A percentile compares a stretch with the other conserved stretches of the same genome.
These are phyloP conservation scores for Sporobolomyces phaffii DNA, from an alignment of 768 basidiomycete species.

Conservation along the genomic window DNA sequence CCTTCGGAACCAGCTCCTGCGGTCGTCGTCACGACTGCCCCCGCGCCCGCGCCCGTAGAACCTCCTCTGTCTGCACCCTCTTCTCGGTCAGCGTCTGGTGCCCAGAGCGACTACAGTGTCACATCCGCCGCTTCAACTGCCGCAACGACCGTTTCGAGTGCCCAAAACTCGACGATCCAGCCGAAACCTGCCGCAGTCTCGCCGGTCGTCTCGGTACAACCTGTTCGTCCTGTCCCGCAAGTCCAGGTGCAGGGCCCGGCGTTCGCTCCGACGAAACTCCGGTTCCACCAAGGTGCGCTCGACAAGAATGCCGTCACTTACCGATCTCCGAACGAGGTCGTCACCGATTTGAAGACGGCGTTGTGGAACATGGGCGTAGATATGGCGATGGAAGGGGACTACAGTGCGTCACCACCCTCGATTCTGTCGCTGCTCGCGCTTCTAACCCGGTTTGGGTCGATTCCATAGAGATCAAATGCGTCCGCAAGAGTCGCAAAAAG, in stretches of 20 bases:
- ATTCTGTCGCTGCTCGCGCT: neutral
- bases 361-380: slow-evolving; percentile 86
- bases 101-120: slow-evolving; percentile 26
- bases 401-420: slow-evolving; percentile 53
- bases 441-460: too few species aligned
- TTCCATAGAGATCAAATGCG: slow-evolving; percentile 39
- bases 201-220: neutral
- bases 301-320: slow-evolving; percentile 85
- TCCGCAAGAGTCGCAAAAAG: slow-evolving; percentile 38
- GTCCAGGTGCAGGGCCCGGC: slow-evolving; percentile 25
- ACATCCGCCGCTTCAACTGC: slow-evolving; percentile 12
- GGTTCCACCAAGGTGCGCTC: slow-evolving; percentile 85
- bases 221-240: neutral
- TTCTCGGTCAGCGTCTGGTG: slow-evolving; percentile 23
- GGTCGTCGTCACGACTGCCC: slow-evolving; percentile 38
- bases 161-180: neutral
- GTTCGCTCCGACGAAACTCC: slow-evolving; percentile 53
- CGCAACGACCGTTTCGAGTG: slow-evolving; percentile 20
- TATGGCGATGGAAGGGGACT: slow-evolving; percentile 79
- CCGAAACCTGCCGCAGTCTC: neutral
- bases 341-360: slow-evolving; percentile 72
- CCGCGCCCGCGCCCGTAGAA: slow-evolving; percentile 10
- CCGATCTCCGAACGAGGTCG: slow-evolving; percentile 74
- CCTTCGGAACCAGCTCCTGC: slow-evolving; percentile 1
- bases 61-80: slow-evolving; percentile 16